phyloP scores from a whole-genome alignment of 2,329 filamentous ascomycete species.

The Penicillium brasilianum region DNA sequence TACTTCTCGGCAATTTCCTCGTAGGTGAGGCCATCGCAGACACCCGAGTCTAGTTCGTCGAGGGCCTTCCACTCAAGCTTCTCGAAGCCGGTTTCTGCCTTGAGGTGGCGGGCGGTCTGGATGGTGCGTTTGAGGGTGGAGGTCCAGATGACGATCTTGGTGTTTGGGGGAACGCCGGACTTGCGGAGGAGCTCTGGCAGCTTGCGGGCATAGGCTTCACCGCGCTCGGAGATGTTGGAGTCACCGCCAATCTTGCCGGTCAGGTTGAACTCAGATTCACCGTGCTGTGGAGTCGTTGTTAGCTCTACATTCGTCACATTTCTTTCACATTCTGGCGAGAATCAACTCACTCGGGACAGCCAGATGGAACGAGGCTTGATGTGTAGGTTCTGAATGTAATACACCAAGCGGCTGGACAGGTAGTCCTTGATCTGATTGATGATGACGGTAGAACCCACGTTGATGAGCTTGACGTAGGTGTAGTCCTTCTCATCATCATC shows the following conservation, averaged over 20 bases:
- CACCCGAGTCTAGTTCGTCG: conserved; percentile 93
- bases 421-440: conserved; percentile 99
- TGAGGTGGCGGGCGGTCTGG: conserved; percentile 83
- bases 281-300: conserved; percentile 65
- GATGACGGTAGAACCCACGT: conserved; percentile 93
- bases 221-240: conserved; percentile 81
- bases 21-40: conserved; percentile 96
- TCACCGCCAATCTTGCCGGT: conserved; percentile 92
- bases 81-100: conserved; percentile 72
- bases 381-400: conserved; percentile 98
- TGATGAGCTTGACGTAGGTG: conserved; percentile 96
- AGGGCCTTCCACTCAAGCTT: conserved; percentile 98
- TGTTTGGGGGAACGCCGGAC: conserved; percentile 75
- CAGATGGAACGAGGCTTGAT: conserved; percentile 96
- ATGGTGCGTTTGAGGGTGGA: conserved; percentile 84
- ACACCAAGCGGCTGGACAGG: conserved; percentile 92
- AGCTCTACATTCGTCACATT: background rate
- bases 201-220: conserved; percentile 82
- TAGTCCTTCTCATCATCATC: conserved; percentile 85
- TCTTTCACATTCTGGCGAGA: background rate
- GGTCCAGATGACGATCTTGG: conserved; percentile 74
- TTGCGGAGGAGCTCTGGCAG: conserved; percentile 83
- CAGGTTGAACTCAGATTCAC: conserved; percentile 91
- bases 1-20: conserved; percentile 90
- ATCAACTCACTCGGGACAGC: conserved; percentile 77